These are phyloP conservation scores for Penicillium crystallinum DNA, from an alignment of 495 filamentous ascomycete genomes.

Conservation along the genomic window DNA sequence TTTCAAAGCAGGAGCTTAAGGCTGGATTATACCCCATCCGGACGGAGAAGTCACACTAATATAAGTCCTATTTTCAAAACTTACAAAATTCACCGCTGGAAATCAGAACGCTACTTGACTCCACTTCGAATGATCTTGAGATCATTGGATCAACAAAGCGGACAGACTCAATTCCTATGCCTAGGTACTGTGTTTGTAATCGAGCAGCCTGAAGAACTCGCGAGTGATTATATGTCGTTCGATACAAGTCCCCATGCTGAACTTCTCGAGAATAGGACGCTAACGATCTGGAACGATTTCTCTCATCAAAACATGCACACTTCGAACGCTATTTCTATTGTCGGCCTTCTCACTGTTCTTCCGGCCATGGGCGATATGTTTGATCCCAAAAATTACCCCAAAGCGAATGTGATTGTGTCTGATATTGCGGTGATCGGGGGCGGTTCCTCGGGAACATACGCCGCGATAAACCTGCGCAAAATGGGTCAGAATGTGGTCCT, in stretches of 20 bases:
- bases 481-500: constrained; percentile 37
- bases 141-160: too few relatives aligned
- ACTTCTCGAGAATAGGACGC: too few relatives aligned
- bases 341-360: not conserved
- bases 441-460: constrained; percentile 44
- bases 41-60: not conserved
- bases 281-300: too few relatives aligned
- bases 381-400: constrained; percentile 1
- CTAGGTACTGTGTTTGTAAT: too few relatives aligned
- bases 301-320: not conserved
- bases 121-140: too few relatives aligned
- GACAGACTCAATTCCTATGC: too few relatives aligned
- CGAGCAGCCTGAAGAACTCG: too few relatives aligned
- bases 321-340: not conserved
- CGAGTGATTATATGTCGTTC: too few relatives aligned
- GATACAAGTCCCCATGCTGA: too few relatives aligned
- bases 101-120: too few relatives aligned
- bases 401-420: constrained; percentile 7
- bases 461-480: constrained; percentile 41
- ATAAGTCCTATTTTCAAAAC: not conserved
- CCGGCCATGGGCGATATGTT: not conserved
- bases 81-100: not conserved
- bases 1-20: too few relatives aligned
- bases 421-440: constrained; percentile 48
- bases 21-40: not conserved